These are phyloP conservation scores for Peronospora destructor DNA, from an alignment of 352 stramenopile genomes.

Conservation along the genomic window DNA sequence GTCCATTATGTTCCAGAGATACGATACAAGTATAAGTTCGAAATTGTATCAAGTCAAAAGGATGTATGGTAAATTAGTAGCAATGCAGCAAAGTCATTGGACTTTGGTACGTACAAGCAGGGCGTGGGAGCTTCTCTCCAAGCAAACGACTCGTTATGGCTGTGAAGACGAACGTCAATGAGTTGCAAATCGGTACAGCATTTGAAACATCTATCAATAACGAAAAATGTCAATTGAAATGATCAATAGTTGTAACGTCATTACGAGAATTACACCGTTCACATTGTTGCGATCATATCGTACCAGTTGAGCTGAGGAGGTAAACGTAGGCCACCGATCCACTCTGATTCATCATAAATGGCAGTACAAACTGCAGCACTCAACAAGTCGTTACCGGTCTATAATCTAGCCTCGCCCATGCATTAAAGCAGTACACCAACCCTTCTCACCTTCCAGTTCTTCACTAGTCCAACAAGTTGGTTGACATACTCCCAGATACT, in stretches of 20 bases:
- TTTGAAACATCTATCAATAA: conserved; percentile 62
- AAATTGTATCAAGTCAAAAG: no score
- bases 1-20: not conserved
- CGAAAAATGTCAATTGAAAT: not conserved
- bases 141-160: conserved; percentile 69
- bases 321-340: conserved; percentile 77
- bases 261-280: not conserved
- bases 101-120: conserved; percentile 41
- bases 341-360: conserved; percentile 78
- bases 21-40: not conserved
- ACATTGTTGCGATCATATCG: not conserved
- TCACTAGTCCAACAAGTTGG: conserved; percentile 41
- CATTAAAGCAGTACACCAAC: not conserved
- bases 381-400: not conserved
- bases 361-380: conserved; percentile 61
- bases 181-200: conserved; percentile 86
- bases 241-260: not conserved
- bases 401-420: not conserved
- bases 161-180: conserved; percentile 85
- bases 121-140: conserved; percentile 61
- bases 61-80: not conserved
- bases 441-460: conserved; percentile 64
- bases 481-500: conserved; percentile 40
- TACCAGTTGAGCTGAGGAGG: conserved; percentile 65
- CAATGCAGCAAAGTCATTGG: not conserved